Percentiles rank a stretch among this genome's conserved stretches.
Evolutionary conservation across 2,329 filamentous ascomycete genomes (phyloP).

Genomic region (Corniculantispora saksenae): DNA sequence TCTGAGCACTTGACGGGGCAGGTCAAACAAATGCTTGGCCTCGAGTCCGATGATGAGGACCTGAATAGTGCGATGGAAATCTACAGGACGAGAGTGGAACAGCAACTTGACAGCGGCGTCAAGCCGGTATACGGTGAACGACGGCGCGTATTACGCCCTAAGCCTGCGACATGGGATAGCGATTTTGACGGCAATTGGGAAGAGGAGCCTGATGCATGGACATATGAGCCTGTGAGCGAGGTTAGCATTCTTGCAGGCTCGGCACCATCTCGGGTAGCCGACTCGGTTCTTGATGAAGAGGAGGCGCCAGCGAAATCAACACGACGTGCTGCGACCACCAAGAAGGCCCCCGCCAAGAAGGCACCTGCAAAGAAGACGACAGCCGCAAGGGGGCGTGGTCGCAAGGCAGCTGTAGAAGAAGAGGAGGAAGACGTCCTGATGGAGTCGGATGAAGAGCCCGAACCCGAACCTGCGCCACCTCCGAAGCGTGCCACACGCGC

Average conservation of each 20-base stretch:
- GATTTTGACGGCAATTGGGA: constrained; percentile 87
- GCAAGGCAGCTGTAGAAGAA: constrained; percentile 32
- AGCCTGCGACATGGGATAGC: constrained; percentile 82
- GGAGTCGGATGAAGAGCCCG: constrained; percentile 52
- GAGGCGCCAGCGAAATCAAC: constrained; percentile 37
- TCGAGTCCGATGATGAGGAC: constrained; percentile 66
- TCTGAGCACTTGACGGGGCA: constrained; percentile 70
- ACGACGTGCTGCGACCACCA: constrained; percentile 42
- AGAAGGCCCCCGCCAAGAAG: constrained; percentile 48
- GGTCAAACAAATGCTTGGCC: constrained; percentile 66
- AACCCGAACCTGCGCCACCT: constrained; percentile 35
- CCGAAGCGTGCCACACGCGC: constrained; percentile 25
- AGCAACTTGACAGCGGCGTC: constrained; percentile 67
- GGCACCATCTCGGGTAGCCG: constrained; percentile 26
- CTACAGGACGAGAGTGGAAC: constrained; percentile 69
- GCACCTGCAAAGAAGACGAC: constrained; percentile 38
- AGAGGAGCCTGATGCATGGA: constrained; percentile 66
- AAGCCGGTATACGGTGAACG: constrained; percentile 39
- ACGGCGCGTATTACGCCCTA: constrained; percentile 62
- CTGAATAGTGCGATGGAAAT: constrained; percentile 73
- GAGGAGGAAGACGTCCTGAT: constrained; percentile 48
- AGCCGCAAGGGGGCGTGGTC: constrained; percentile 35
- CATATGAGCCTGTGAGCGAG: constrained; percentile 31
- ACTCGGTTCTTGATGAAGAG: constrained; percentile 48
- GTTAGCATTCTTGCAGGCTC: constrained; percentile 18